Evolutionary conservation across 371 early-diverging fungal species (phyloP).

Genomic region (Mucor velutinosus): DNA sequence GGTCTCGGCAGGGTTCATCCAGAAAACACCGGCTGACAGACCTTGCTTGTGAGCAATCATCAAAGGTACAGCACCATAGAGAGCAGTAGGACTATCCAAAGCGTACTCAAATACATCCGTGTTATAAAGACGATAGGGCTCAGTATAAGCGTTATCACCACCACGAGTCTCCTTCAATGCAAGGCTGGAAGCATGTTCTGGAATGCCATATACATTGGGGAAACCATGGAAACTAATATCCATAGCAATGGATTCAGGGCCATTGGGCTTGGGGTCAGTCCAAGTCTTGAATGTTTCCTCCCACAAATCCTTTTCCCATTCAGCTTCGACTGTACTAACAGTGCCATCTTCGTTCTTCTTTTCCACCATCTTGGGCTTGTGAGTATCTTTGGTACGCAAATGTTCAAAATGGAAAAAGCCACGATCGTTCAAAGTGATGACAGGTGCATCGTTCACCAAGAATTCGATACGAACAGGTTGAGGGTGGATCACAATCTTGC

Average conservation of each 20-base stretch:
- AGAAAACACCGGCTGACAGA: constrained; percentile 75
- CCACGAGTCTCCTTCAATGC: constrained; percentile 87
- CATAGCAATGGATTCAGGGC: constrained; percentile 87
- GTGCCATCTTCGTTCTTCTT: constrained; percentile 42
- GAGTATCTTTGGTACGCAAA: constrained; percentile 64
- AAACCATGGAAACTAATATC: constrained; percentile 91
- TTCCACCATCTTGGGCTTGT: constrained; percentile 48
- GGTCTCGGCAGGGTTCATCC: constrained; percentile 94
- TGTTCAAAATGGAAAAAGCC: constrained; percentile 89
- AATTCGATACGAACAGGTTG: constrained; percentile 73
- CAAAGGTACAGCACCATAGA: constrained; percentile 95
- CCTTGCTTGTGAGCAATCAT: constrained; percentile 84
- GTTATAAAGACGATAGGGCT: constrained; percentile 97
- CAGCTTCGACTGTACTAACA: constrained; percentile 44
- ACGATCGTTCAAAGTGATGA: constrained; percentile 79
- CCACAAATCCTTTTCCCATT: constrained; percentile 73
- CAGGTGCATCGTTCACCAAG: constrained; percentile 57
- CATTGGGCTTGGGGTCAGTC: constrained; percentile 91
- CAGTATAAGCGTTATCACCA: constrained; percentile 72
- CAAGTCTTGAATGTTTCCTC: constrained; percentile 87
- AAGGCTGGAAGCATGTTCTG: constrained; percentile 89
- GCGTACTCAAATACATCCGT: constrained; percentile 98
- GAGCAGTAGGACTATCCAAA: constrained; percentile 90
- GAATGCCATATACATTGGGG: constrained; percentile 92
- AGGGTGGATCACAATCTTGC: constrained; percentile 54